Evolutionary conservation across 179 eudicot genomes (phyloP), one percentile per base, ranked within the genome.

Genomic region (Amaranthus tricolor): DNA sequence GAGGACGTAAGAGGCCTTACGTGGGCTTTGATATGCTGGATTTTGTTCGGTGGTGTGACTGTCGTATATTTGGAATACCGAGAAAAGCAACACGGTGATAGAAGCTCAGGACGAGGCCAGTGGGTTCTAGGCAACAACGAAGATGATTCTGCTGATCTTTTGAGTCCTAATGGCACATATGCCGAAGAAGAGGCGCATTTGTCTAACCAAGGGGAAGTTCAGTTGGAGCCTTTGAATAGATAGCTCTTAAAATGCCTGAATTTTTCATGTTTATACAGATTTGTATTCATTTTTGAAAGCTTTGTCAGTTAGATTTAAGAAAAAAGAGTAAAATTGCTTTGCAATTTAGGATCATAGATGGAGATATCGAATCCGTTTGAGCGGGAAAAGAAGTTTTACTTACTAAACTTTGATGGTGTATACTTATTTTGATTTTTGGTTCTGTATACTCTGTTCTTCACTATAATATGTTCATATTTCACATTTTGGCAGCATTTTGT

Each of bases 61-160:
- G 88, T 87, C 1, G 13, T 87, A 14, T 94, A 92, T 82, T 78
- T 94, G 82, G 98, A 94, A 80, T 88, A 84, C 74, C 79, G 84
- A 11, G 90, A 88, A 71, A 89, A 76, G 49, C 83, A 84, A n/a
- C 75, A 77, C 62, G 86, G 82, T 68, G 88, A 80, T 20, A 79
- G 81, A 70, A 56, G 72, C 66, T 70, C 77, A 0, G 88, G 80
- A 75, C 80, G 88, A 83, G 88, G 96, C 75, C 80, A 74, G 75
- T 94, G 98, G 98, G 95, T 94, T 11, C 76, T 90, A 81, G 97
- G 96, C 64, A 85, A 90, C 8, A 96, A 92, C 63, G 97, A 94
- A 59, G 98, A 94, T 82, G 92, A 91, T 76, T 73, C 86, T 44
- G 72, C 73, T n/a, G 96, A 93, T 81, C 91, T 94, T n/a, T 84